Percentiles rank a stretch among this genome's conserved stretches.
Conservation (phyloP, 306 rosid genomes). For the Cucumis melo region DNA sequence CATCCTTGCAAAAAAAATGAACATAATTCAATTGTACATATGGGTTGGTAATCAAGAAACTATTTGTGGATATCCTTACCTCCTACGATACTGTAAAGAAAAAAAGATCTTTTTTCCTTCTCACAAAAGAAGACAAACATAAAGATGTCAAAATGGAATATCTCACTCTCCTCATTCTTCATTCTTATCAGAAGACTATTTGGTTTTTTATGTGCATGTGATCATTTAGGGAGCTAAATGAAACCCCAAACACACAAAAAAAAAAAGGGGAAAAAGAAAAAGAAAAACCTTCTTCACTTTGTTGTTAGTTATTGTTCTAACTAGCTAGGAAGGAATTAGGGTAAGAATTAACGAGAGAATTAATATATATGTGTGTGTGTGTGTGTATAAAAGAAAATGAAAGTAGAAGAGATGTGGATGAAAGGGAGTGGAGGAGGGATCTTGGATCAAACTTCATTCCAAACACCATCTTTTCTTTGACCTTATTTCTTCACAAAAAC, state of each 20-base stretch:
- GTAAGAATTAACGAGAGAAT: not conserved
- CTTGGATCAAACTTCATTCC: slow-evolving; percentile 61
- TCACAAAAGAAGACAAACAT: not conserved
- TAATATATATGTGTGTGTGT: no score
- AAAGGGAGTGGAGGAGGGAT: not conserved
- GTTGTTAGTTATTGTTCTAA: no score
- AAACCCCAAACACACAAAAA: not conserved
- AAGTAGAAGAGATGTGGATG: not conserved
- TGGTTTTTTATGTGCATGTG: not conserved
- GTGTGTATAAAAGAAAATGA: not conserved
- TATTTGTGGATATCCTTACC: no score
- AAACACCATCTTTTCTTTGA: slow-evolving; percentile 25
- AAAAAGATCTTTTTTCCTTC: not conserved
- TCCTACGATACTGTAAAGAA: no score
- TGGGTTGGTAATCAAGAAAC: no score
- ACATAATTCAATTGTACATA: no score
- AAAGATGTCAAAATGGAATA: not conserved
- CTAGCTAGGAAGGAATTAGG: no score
- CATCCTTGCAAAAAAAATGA: no score
- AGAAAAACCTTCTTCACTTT: not conserved
- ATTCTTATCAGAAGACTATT: not conserved
- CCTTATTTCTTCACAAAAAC: not conserved
- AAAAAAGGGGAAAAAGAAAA: not conserved
- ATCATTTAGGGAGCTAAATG: not conserved
- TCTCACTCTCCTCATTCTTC: not conserved